Evolutionary conservation across 106 monocot species (phyloP).

Genomic region (Dendrobium catenatum): DNA sequence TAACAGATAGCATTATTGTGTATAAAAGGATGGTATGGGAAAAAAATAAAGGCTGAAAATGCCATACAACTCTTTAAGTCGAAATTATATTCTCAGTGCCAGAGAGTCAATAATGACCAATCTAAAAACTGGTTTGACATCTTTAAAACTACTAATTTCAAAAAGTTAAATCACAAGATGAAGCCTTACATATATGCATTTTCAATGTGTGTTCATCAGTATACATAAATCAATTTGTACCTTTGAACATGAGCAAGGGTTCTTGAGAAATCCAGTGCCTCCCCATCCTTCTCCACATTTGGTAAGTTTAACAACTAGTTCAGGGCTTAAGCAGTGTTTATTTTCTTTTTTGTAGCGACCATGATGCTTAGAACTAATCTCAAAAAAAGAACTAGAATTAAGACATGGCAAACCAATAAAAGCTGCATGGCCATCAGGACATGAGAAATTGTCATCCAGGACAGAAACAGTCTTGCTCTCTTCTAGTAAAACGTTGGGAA

Average conservation of each 20-base stretch:
- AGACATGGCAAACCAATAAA: conserved; percentile 36
- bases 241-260: conserved; percentile 48
- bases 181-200: not conserved
- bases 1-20: not conserved
- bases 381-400: conserved; percentile 30
- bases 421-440: conserved; percentile 50
- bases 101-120: not conserved
- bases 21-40: not conserved
- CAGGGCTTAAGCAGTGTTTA: conserved; percentile 49
- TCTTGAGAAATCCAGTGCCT: conserved; percentile 16
- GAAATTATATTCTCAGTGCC: not conserved
- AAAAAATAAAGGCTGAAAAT: not conserved
- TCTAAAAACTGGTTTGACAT: not conserved
- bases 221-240: conserved; percentile 23
- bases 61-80: not conserved
- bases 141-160: not conserved
- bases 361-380: not conserved
- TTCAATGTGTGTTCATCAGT: not conserved
- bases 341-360: conserved; percentile 11
- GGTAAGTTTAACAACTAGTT: conserved; percentile 58
- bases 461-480: conserved; percentile 14
- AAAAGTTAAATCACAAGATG: not conserved
- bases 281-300: conserved; percentile 78
- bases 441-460: conserved; percentile 33
- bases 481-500: conserved; percentile 49